Base-by-base conservation (phyloP, 495 filamentous ascomycete genomes). In the Tetracladium setigerum region DNA sequence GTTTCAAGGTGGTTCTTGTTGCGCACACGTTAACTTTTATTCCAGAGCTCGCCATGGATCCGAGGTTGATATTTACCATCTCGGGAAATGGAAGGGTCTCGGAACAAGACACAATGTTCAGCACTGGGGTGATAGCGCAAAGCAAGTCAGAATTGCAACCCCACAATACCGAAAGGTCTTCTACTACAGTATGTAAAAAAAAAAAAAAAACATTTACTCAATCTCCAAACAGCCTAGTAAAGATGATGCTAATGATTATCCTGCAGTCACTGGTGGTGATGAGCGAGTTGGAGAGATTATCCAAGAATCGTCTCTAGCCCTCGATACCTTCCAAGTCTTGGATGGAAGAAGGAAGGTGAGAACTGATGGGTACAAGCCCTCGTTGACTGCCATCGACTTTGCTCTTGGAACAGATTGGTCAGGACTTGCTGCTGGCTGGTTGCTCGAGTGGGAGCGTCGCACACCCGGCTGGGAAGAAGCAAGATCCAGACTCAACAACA, bases 41-140 rank as follows among this genome's bases (percentile, higher is more conserved):
- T 27, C 3, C 22, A 27, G 22, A 33, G 70, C 67, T 2, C 61
- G 69, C 11, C 72, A 76, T 37, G 72, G 68, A 1, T 64, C 66
- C 5, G 72, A 76, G 38, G 72, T 76, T 0, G 72, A 74, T 41
- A 66, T 70, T 2, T 76, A 76, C 39, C 72, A 76, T 42, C 43
- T 65, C 11, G 72, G 72, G 0, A 52, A 55, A 1, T 72, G 62
- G 55, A 70, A 68, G 46, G 72, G 71, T 0, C 64, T 76, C 14
- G 72, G 72, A 9, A 72, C 71, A 1, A 59, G 72, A n/a, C 72
- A 76, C 36, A 71, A 71, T 8, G 67, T 76, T 10, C 71, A 74
- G 46, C 72, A 76, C 44, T 76, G 62, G 49, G 57, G 63, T 16
- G 71, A 76, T 40, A 72, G 68, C 47, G 62, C 68, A 2, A 76